These are phyloP conservation scores for Xylogone sp. DNA, from an alignment of 2,329 filamentous ascomycete genomes.

Conservation along the genomic window DNA sequence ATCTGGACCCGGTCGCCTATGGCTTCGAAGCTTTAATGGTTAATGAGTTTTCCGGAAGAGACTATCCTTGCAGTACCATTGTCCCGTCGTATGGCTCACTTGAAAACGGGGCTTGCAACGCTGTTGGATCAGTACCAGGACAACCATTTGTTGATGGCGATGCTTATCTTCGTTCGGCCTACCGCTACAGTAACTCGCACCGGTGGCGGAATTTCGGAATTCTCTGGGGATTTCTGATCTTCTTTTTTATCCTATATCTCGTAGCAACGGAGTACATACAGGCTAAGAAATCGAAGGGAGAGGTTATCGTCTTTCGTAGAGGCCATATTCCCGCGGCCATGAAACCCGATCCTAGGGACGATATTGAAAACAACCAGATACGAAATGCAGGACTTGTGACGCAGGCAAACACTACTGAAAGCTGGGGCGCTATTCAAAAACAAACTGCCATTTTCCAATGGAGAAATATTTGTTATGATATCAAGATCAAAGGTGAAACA, in stretches of 20 bases:
- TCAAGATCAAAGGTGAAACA: slow-evolving; percentile 62
- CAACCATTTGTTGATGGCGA: slow-evolving; percentile 50
- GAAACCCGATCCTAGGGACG: slow-evolving; percentile 5
- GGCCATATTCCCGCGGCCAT: slow-evolving; percentile 44
- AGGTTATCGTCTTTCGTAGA: slow-evolving; percentile 70
- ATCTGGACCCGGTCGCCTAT: slow-evolving; percentile 58
- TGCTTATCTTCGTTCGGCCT: slow-evolving; percentile 49
- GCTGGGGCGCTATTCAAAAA: slow-evolving; percentile 14
- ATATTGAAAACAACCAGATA: slow-evolving; percentile 14
- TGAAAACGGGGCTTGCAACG: slow-evolving; percentile 39
- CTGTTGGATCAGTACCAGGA: slow-evolving; percentile 56
- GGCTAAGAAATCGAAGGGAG: slow-evolving; percentile 71
- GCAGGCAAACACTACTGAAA: slow-evolving; percentile 3
- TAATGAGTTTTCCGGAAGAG: slow-evolving; percentile 64
- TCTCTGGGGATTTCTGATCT: slow-evolving; percentile 59
- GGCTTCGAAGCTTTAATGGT: slow-evolving; percentile 77
- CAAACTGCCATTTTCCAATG: slow-evolving; percentile 25
- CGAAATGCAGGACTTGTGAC: slow-evolving; percentile 13
- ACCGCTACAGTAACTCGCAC: slow-evolving; percentile 54
- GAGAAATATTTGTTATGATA: slow-evolving; percentile 61
- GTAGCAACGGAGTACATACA: slow-evolving; percentile 57
- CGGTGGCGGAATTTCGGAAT: slow-evolving; percentile 72
- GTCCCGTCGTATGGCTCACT: slow-evolving; percentile 16
- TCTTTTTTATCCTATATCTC: slow-evolving; percentile 60
- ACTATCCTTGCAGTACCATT: slow-evolving; percentile 18